Base-by-base conservation (phyloP, 371 early-diverging fungal genomes). In the Mortierella sp. region DNA sequence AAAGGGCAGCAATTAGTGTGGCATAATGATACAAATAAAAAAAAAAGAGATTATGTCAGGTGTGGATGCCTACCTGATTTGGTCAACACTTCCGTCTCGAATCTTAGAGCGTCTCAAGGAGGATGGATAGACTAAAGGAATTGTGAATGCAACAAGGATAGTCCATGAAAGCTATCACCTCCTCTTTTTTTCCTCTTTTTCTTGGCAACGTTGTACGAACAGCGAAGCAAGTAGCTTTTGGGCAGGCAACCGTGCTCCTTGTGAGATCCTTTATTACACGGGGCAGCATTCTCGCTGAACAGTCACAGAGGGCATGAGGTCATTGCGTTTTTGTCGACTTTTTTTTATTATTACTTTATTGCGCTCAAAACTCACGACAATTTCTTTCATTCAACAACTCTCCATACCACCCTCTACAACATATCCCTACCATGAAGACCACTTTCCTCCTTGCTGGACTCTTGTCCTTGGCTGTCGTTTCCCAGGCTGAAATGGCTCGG, bases 401-500 rank as follows among this genome's bases (percentile, higher is more conserved):
- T 37, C 39, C 39, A 6, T 22, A 22, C 24, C 35, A 24, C 28
- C 47, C 45, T 39, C 26, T 39, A 16, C 43, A n/a, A 22, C 12
- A 28, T 39, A 60, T 11, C 35, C 30, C 47, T 28, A 61, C 39
- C 60, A 79, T 79, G 80, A 79, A 79, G 65, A 70, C 62, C 60
- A 66, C 78, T 14, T 47, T 72, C 68, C 54, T 71, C 49, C 39
- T 80, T 49, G 75, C 66, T 26, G 81, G 75, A 64, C 81, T 80
- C 60, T 72, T 80, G 68, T 80, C 81, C 72, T 39, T 75, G 75
- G 75, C 75, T n/a, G 59, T 69, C n/a, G 69, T 72, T 49, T 75
- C 81, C 3, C 75, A 80, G 69, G 81, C 81, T 14, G 81, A 57
- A 52, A 55, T 75, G 61, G 60, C 70, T 66, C 75, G 75, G 80